Base-by-base conservation (phyloP, 1,284 basidiomycete species). In the Ustilago trichophora region DNA sequence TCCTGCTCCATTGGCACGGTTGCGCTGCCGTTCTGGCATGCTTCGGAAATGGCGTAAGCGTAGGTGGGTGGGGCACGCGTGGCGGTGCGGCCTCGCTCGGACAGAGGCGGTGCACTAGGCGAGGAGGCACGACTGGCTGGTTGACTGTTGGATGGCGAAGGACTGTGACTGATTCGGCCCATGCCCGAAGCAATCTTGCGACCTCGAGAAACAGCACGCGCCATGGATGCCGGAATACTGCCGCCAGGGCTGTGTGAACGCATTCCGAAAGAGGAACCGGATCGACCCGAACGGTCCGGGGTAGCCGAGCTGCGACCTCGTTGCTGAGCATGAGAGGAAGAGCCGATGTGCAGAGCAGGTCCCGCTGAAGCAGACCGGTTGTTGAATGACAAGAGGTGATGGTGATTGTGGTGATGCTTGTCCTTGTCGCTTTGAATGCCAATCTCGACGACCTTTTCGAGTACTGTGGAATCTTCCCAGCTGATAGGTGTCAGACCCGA, bases 401-500 rank as follows among this genome's bases (percentile, higher is more conserved):
- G 35, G 26, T 48, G 48, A 21, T 37, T 29, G 53, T 32, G 31
- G 26, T 48, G 48, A 31, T 63, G 56, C 45, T 59, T 64, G 6
- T 59, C 59, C 43, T 69, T 69, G 36, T 59, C 66, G 59, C 42
- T 48, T 4, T 62, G 60, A 4, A 79, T 68, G 22, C 78, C 77
- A 18, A 80, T 80, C 47, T 80, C 73, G 25, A 80, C 71, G 19
- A 68, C 68, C 42, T 76, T 76, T 42, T 81, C 76, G 47, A 81
- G 66, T 3, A 81, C 42, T 19, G 77, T 76, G 8, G 70, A 67
- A 25, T 78, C 77, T 37, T 81, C 80, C 74, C 74, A 81, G 50
- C 54, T 67, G 32, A 78, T 48, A 9, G 77, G 76, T 13, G 63
- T 67, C 33, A 71, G 62, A 31, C 66, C 69, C 13, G 72, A 57